A percentile compares a stretch with the other conserved stretches of the same genome.
Evolutionary conservation across 208 protist genomes (phyloP).

Genomic region (Vickermania ingenoplastis): DNA sequence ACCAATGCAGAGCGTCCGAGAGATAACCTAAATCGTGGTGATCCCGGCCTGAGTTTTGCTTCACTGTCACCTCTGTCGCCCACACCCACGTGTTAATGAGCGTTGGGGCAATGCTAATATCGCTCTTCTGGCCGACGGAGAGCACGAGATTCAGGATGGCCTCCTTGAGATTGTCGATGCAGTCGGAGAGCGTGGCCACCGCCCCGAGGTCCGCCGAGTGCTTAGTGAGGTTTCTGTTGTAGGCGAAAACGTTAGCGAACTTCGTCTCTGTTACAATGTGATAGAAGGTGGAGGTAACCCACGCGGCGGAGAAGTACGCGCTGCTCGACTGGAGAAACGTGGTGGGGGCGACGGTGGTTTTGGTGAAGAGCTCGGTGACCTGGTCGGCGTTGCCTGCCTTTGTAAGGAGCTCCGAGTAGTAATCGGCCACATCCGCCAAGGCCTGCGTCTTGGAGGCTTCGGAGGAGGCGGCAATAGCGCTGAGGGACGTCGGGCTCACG

Average conservation of each 20-base stretch:
- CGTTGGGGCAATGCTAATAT: neutral
- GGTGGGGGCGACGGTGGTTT: neutral
- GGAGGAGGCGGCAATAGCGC: neutral
- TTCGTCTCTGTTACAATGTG: neutral
- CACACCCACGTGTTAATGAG: neutral
- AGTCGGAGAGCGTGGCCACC: neutral
- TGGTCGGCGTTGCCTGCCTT: neutral
- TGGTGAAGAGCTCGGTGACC: neutral
- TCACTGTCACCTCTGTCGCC: neutral
- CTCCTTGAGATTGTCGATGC: neutral
- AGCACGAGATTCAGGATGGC: neutral
- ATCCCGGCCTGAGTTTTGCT: neutral
- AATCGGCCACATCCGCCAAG: neutral
- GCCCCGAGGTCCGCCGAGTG: neutral
- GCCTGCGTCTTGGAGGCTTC: neutral
- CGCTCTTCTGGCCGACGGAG: neutral
- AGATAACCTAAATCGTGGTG: neutral
- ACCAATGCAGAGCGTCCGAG: neutral
- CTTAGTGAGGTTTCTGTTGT: neutral
- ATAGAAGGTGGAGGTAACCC: neutral
- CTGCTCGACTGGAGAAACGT: neutral
- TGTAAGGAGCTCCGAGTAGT: neutral
- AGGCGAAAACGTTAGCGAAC: conserved; percentile 1
- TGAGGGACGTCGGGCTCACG: neutral
- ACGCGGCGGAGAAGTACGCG: conserved; percentile 1